A percentile compares a stretch with the other conserved stretches of the same genome.
phyloP scores from a whole-genome alignment of 768 basidiomycete genomes.

The Coprinellus aureogranulatus region DNA sequence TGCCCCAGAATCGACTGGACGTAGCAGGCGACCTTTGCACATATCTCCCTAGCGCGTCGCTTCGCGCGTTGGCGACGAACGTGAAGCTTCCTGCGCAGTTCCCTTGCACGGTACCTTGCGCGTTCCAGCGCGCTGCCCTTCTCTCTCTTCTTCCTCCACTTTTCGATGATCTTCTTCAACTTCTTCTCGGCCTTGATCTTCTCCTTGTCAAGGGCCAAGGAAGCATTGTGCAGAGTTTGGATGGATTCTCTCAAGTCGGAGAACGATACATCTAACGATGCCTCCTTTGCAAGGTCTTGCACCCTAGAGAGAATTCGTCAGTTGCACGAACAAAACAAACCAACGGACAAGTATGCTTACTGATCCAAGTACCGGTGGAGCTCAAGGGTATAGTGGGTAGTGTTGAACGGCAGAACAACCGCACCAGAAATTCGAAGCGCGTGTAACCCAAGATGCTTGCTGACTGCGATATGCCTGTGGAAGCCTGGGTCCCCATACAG shows the following conservation, averaged over 20 bases:
- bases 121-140: too few relatives aligned
- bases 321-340: background rate
- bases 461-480: conserved; percentile 66
- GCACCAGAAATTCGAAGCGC: conserved; percentile 57
- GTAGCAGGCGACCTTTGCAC: too few relatives aligned
- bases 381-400: conserved; percentile 68
- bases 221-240: conserved; percentile 43
- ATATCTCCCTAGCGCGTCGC: too few relatives aligned
- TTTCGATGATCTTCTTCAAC: conserved; percentile 41
- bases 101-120: too few relatives aligned
- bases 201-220: conserved; percentile 54
- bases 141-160: conserved; percentile 1
- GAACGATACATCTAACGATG: conserved; percentile 31
- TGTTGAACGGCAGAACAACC: conserved; percentile 66
- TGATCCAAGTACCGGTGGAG: conserved; percentile 54
- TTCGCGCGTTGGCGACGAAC: too few relatives aligned
- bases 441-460: conserved; percentile 65
- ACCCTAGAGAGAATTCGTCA: conserved; percentile 35
- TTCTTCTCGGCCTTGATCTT: conserved; percentile 49
- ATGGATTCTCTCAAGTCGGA: conserved; percentile 45
- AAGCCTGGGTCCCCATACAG: conserved; percentile 75
- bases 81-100: too few relatives aligned
- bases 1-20: too few relatives aligned
- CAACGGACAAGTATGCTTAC: conserved; percentile 36
- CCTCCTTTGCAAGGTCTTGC: conserved; percentile 35